A percentile compares a stretch with the other conserved stretches of the same genome.
phyloP scores from a whole-genome alignment of 495 filamentous ascomycete species.

The Xylaria grammica region DNA sequence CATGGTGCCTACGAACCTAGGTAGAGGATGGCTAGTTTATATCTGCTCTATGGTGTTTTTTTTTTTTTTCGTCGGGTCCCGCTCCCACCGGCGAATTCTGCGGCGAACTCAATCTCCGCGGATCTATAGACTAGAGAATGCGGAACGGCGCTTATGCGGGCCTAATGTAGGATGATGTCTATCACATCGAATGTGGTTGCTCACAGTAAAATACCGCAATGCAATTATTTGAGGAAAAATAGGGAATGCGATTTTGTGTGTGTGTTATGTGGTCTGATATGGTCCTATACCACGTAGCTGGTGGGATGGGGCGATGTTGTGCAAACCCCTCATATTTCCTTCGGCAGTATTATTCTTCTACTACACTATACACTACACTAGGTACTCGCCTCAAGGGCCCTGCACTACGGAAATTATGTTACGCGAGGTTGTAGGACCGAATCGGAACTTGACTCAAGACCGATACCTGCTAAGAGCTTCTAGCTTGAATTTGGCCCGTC shows the following conservation, averaged over 20 bases:
- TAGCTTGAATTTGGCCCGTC: too few relatives aligned
- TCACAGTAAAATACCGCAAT: constrained; percentile 9
- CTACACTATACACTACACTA: too few relatives aligned
- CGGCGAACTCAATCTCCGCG: background rate
- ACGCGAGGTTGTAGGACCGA: background rate
- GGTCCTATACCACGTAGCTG: background rate
- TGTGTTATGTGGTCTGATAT: constrained; percentile 1
- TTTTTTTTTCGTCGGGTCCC: background rate
- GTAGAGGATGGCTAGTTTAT: background rate
- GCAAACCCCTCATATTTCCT: too few relatives aligned
- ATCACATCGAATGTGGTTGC: background rate
- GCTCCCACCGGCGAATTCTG: background rate
- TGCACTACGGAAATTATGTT: too few relatives aligned
- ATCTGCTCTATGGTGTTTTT: background rate
- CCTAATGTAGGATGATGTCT: background rate
- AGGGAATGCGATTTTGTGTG: background rate
- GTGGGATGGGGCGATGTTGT: background rate
- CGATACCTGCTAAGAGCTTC: too few relatives aligned
- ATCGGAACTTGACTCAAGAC: too few relatives aligned
- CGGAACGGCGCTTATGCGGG: constrained; percentile 10
- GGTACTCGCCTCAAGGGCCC: background rate
- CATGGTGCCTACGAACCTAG: too few relatives aligned
- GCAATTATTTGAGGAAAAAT: background rate
- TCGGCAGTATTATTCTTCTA: background rate
- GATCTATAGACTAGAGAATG: constrained; percentile 1